Base-by-base conservation (phyloP, 2,329 filamentous ascomycete genomes). In the Diplocarpon rosae region DNA sequence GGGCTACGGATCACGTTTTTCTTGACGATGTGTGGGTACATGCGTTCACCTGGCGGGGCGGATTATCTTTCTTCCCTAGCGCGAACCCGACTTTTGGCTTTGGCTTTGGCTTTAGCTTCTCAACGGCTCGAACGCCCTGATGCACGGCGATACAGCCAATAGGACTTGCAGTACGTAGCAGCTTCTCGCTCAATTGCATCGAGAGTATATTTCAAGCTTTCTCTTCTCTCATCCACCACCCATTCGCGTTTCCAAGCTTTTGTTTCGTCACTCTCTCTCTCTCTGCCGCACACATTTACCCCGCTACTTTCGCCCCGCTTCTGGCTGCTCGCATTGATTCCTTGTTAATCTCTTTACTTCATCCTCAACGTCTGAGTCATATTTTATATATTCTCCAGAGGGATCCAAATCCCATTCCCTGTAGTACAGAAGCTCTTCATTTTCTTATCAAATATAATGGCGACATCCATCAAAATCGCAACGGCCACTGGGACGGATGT, bases 331-430 rank as follows among this genome's bases (percentile, higher is more conserved):
- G 4, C 69, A 68, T 34, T 77, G 75, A 36, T 95, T 67, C 72
- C 94, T 39, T 75, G 85, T 61, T 96, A 93, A 65, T 81, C 84
- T 12, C 65, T 93, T 0, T 85, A 89, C 0, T 70, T 76, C 20
- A 66, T 93, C 8, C 57, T 89, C 1, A 69, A 77, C 13, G 82
- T 85, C 15, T 15, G 8, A 20, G 17, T 39, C 24, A 10, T 35
- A 15, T 37, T 17, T 17, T 24, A 27, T 30, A 37, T 30, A 39
- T 35, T 37, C 37, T 41, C 32, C 12, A 37, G 43, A 14, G n/a
- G 11, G 10, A n/a, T 35, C 33, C 13, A 14, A 13, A 35, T 11
- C 3, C 11, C 9, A 5, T 32, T 14, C 3, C 13, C 29, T 30
- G 8, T 5, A 5, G 11, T 32, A 14, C 9, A 3, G 30, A 3